Evolutionary conservation across 2,329 filamentous ascomycete genomes (phyloP).

Genomic region (Blumeria hordei): DNA sequence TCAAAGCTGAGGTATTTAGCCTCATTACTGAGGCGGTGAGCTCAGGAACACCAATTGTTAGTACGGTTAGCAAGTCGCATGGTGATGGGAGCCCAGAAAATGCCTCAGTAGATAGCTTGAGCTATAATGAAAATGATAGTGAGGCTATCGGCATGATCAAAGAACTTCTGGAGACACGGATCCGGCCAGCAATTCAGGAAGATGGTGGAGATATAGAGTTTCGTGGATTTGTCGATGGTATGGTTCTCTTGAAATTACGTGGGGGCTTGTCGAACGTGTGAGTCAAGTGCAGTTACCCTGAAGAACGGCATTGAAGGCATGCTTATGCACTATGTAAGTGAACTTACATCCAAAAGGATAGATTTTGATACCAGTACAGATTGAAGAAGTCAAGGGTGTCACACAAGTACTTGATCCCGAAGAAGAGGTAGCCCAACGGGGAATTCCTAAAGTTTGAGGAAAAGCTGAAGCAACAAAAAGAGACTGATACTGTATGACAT

Average conservation of each 20-base stretch:
- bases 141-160: slow-evolving; percentile 98
- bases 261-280: slow-evolving; percentile 91
- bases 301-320: slow-evolving; percentile 98
- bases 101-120: slow-evolving; percentile 40
- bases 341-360: background rate
- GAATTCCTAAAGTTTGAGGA: slow-evolving; percentile 95
- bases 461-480: slow-evolving; percentile 37
- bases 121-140: slow-evolving; percentile 72
- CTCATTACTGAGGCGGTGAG: slow-evolving; percentile 85
- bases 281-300: slow-evolving; percentile 85
- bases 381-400: slow-evolving; percentile 86
- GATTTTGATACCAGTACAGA: slow-evolving; percentile 25
- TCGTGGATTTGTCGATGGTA: slow-evolving; percentile 64
- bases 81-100: slow-evolving; percentile 24
- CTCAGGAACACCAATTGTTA: slow-evolving; percentile 60
- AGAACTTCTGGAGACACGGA: slow-evolving; percentile 82
- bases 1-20: slow-evolving; percentile 87
- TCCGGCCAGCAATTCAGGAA: slow-evolving; percentile 87
- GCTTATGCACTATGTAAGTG: slow-evolving; percentile 85
- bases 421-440: slow-evolving; percentile 57
- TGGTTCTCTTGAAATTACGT: slow-evolving; percentile 65
- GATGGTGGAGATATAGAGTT: slow-evolving; percentile 96
- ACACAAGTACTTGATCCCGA: slow-evolving; percentile 78
- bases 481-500: too few species aligned
- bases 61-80: slow-evolving; percentile 35